A percentile compares a stretch with the other conserved stretches of the same genome.
Evolutionary conservation across 2,329 filamentous ascomycete genomes (phyloP).

Genomic region (Dactylellina haptotyla): DNA sequence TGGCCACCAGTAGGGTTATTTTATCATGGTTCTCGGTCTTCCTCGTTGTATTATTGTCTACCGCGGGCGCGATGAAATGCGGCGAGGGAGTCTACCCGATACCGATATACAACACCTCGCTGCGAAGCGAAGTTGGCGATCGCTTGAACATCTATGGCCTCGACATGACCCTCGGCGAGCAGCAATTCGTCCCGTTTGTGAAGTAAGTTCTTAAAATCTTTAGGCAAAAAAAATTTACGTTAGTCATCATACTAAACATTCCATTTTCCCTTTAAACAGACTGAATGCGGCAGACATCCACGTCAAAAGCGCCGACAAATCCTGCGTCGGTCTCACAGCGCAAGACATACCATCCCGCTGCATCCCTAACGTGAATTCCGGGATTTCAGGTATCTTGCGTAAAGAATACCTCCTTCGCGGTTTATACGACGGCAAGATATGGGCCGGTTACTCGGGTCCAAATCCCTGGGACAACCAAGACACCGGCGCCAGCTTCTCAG

Average conservation of each 20-base stretch:
- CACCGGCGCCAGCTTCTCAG: background rate
- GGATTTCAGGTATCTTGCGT: background rate
- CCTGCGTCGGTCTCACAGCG: background rate
- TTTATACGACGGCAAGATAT: conserved; percentile 17
- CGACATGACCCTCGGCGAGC: background rate
- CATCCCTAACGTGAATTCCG: background rate
- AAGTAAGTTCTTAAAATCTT: background rate
- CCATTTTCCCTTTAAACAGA: background rate
- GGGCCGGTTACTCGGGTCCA: background rate
- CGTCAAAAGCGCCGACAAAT: conserved; percentile 13
- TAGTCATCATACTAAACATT: background rate
- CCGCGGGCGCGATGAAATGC: no score
- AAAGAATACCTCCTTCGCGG: conserved; percentile 20
- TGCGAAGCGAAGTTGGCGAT: no score
- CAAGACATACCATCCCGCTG: background rate
- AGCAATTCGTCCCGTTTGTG: conserved; percentile 2
- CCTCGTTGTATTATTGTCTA: no score
- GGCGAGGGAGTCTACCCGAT: no score
- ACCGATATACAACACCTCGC: no score
- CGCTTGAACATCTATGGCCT: no score
- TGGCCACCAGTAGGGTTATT: no score
- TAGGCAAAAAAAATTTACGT: background rate
- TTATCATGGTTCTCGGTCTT: no score
- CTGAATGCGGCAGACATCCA: conserved; percentile 8
- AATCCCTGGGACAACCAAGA: background rate